Percentiles rank a stretch among this genome's conserved stretches.
Conservation (phyloP, 345 rosid species). For the Mangifera indica region DNA sequence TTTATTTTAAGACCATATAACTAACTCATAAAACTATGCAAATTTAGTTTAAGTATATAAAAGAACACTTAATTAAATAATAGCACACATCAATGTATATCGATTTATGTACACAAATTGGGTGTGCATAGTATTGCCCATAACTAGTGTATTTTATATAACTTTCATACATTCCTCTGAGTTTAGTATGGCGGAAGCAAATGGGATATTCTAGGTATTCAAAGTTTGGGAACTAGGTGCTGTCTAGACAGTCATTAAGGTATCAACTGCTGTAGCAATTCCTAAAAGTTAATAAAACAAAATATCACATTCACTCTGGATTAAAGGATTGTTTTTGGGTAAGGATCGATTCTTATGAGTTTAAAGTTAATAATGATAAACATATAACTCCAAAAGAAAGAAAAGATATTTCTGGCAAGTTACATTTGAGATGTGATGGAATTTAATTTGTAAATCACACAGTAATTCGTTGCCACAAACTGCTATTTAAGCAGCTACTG, state of each 20-base stretch:
- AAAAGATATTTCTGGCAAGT: not conserved
- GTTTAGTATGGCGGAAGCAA: too few species aligned
- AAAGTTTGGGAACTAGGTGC: not conserved
- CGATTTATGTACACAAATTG: too few species aligned
- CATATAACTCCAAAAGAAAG: not conserved
- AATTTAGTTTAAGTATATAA: too few species aligned
- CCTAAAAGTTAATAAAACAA: not conserved
- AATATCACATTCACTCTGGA: not conserved
- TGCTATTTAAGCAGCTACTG: conserved; percentile 15
- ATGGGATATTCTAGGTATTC: too few species aligned
- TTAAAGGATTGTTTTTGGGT: not conserved
- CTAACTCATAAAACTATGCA: too few species aligned
- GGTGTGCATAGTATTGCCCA: too few species aligned
- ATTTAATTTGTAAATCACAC: not conserved
- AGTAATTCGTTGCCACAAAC: not conserved
- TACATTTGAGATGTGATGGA: not conserved
- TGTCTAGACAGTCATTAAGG: not conserved
- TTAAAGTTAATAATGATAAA: too few species aligned
- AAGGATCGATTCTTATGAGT: not conserved
- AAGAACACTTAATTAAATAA: too few species aligned
- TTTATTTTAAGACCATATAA: too few species aligned
- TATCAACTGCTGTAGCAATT: not conserved
- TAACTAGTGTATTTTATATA: too few species aligned
- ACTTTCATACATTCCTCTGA: too few species aligned
- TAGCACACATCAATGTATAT: too few species aligned